Evolutionary conservation across 2,329 filamentous ascomycete genomes (phyloP), one percentile per base, ranked within the genome.

Genomic region (Orbilia blumenaviensis): DNA sequence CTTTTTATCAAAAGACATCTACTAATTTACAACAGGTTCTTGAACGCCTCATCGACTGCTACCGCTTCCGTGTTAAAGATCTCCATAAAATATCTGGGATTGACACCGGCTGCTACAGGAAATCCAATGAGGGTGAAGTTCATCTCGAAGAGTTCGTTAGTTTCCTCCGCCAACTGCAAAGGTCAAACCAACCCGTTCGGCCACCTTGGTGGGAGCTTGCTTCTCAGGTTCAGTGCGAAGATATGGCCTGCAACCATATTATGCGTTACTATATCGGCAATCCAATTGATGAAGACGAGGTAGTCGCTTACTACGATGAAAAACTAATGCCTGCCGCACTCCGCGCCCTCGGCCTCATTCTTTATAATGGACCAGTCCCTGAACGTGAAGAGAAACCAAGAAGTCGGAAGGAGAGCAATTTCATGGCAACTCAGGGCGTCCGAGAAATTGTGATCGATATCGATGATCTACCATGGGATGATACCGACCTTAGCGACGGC

Each of bases 21-120:
- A 16, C 34, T 41, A 25, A 60, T 21, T 16, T 48, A n/a, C 12
- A 21, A 46, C 23, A 75, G 71, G 71, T 48, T 16, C 8, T 67
- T 3, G 71, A 75, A 21, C 71, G 63, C n/a, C 63, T 75, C 18
- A 68, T 75, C 1, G 71, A 75, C 36, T 56, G 46, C n/a, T 68
- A 68, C 27, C 62, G 71, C 5, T 36, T 75, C 14, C 71, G 71
- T 21, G 32, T 75, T 16, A 63, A 75, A 23, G 63, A 68, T 10
- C 34, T 75, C n/a, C 16, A 63, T 23, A 50, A 38, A 14, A 34
- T 75, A n/a, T 75, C 71, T 1, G 42, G 41, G 12, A 67, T 75
- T 18, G 12, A 32, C 2, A 23, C 42, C 3, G 71, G 71, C 2
- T 67, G 46, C 48, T 75, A 75, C 71, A 46, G 29, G 8, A 6